Conservation (phyloP, 208 protist species). For the Acanthamoeba triangularis region DNA sequence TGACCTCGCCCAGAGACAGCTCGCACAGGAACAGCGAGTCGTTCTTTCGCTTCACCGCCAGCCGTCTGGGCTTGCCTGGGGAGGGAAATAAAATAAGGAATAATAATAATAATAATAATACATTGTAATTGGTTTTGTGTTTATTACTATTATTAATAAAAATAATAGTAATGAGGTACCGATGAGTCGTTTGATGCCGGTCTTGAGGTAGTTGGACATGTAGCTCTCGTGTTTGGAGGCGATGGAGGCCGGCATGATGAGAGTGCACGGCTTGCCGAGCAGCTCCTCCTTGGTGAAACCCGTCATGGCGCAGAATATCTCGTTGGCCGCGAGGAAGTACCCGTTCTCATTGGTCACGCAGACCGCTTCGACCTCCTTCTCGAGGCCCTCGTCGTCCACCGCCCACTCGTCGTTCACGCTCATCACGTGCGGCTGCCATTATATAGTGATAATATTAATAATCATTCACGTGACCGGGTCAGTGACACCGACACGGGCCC, state of each 20-base stretch:
- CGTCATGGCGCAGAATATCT: slow-evolving; percentile 61
- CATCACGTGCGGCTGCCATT: slow-evolving; percentile 31
- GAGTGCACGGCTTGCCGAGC: slow-evolving; percentile 22
- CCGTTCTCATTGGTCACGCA: slow-evolving; percentile 60
- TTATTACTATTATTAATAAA: neutral
- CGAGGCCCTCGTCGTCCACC: slow-evolving; percentile 40
- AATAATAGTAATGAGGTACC: neutral
- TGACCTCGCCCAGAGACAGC: slow-evolving; percentile 28
- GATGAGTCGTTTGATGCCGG: slow-evolving; percentile 57
- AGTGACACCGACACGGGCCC: too few relatives aligned
- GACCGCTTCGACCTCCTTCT: slow-evolving; percentile 58
- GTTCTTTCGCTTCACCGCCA: slow-evolving; percentile 39
- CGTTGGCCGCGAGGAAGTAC: slow-evolving; percentile 60
- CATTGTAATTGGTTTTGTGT: neutral
- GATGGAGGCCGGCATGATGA: slow-evolving; percentile 66
- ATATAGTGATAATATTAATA: too few relatives aligned
- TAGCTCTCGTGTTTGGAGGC: slow-evolving; percentile 41
- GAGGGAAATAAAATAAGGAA: neutral
- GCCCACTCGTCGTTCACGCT: slow-evolving; percentile 45
- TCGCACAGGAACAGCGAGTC: slow-evolving; percentile 63
- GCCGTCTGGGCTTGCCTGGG: slow-evolving; percentile 2
- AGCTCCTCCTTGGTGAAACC: slow-evolving; percentile 58
- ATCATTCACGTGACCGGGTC: neutral
- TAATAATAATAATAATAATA: neutral
- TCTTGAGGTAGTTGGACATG: slow-evolving; percentile 65